These are phyloP conservation scores for Boletus fagicola DNA, from an alignment of 768 basidiomycete genomes.

Conservation along the genomic window DNA sequence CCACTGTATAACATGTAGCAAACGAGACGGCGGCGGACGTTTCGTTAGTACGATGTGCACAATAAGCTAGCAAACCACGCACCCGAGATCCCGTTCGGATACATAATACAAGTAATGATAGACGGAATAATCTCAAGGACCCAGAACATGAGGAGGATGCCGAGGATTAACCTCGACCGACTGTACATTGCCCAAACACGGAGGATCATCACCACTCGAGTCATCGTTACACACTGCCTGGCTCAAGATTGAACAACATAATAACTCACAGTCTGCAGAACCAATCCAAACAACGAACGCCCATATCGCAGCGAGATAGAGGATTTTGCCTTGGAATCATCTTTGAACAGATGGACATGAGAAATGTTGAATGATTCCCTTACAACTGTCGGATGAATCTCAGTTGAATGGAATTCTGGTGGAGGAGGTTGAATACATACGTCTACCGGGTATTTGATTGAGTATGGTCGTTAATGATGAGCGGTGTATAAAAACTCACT, in stretches of 20 bases:
- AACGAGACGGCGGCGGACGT: not conserved
- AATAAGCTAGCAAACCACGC: not conserved
- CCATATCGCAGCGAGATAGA: conserved; percentile 6
- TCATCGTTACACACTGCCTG: not conserved
- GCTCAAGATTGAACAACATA: not conserved
- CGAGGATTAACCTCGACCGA: conserved; percentile 8
- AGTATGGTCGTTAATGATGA: not conserved
- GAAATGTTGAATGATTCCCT: not conserved
- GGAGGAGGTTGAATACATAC: conserved; percentile 1
- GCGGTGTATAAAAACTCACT: not conserved
- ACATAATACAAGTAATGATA: not conserved
- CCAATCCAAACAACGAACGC: not conserved
- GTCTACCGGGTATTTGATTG: not conserved
- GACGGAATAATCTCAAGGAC: not conserved
- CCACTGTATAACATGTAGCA: not conserved
- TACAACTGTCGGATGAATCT: conserved; percentile 6
- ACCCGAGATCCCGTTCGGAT: not conserved
- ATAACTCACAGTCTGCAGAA: conserved; percentile 12
- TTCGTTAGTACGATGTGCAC: not conserved
- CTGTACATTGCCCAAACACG: conserved; percentile 15
- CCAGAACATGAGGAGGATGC: conserved; percentile 10
- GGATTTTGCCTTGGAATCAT: not conserved
- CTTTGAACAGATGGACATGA: not conserved
- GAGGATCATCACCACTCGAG: conserved; percentile 16
- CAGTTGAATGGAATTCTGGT: not conserved